Evolutionary conservation across 805 yeast genomes (phyloP).

Genomic region (Grigorovia yakushimaensis): DNA sequence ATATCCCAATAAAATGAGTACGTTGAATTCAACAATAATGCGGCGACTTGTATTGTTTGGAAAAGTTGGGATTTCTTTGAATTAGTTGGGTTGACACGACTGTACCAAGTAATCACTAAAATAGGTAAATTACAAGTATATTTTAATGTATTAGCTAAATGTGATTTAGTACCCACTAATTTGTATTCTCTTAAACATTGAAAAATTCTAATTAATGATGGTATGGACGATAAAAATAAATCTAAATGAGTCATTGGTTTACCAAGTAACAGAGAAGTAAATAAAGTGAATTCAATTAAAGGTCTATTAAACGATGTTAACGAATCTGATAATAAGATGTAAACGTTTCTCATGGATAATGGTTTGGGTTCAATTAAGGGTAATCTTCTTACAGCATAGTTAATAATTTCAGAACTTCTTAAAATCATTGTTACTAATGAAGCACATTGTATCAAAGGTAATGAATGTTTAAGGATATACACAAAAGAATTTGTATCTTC

Average conservation of each 20-base stretch:
- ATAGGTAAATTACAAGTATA: slow-evolving; percentile 59
- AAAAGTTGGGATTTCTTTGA: slow-evolving; percentile 8
- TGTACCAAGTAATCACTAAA: slow-evolving; percentile 29
- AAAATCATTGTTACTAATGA: slow-evolving; percentile 11
- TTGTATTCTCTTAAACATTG: slow-evolving; percentile 73
- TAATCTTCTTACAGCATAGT: slow-evolving; percentile 30
- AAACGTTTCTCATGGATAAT: slow-evolving; percentile 35
- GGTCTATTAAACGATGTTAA: slow-evolving; percentile 74
- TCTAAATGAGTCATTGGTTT: slow-evolving; percentile 15
- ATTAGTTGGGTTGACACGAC: slow-evolving; percentile 6
- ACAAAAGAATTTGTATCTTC: not conserved
- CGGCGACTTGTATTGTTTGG: slow-evolving; percentile 21
- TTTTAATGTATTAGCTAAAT: slow-evolving; percentile 64
- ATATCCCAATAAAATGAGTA: slow-evolving; percentile 88
- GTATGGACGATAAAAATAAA: slow-evolving; percentile 35
- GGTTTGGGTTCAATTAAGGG: slow-evolving; percentile 30
- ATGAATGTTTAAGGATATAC: not conserved
- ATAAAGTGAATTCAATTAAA: slow-evolving; percentile 58
- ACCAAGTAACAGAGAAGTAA: slow-evolving; percentile 36
- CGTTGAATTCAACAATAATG: slow-evolving; percentile 53
- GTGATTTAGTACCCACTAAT: slow-evolving; percentile 35
- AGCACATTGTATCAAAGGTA: slow-evolving; percentile 18
- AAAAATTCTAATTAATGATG: slow-evolving; percentile 63
- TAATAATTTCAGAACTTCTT: slow-evolving; percentile 32
- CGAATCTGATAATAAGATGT: slow-evolving; percentile 75